These are phyloP conservation scores for Erythrophleum fordii DNA, from an alignment of 306 rosid genomes.

Conservation along the genomic window DNA sequence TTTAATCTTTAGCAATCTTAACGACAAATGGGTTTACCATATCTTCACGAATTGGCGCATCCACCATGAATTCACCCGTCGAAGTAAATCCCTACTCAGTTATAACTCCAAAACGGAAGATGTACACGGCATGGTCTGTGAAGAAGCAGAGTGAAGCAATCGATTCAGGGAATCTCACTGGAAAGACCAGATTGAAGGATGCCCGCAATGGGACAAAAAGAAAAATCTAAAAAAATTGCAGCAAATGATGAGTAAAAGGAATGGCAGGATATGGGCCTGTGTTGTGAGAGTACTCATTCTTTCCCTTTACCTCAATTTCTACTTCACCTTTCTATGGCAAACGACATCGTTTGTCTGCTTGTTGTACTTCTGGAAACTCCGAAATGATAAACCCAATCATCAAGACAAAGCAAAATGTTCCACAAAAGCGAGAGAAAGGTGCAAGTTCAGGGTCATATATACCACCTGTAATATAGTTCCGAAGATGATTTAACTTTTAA, in stretches of 20 bases:
- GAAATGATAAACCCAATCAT: conserved; percentile 54
- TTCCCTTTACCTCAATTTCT: conserved; percentile 39
- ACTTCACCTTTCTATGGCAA: conserved; percentile 46
- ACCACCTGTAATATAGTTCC: conserved; percentile 39
- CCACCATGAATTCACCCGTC: conserved; percentile 67
- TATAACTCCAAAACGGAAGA: conserved; percentile 31
- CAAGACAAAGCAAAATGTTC: conserved; percentile 36
- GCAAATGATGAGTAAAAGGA: conserved; percentile 37
- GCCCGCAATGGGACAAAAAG: conserved; percentile 62
- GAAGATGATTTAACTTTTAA: conserved; percentile 48
- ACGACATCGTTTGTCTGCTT: conserved; percentile 52
- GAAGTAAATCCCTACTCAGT: conserved; percentile 41
- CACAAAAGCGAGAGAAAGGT: conserved; percentile 27
- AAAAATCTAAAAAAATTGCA: conserved; percentile 30
- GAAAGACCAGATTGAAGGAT: conserved; percentile 43
- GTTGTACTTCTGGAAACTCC: conserved; percentile 61
- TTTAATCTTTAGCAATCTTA: conserved; percentile 29
- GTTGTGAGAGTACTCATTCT: conserved; percentile 31
- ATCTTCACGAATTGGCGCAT: conserved; percentile 51
- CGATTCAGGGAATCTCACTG: conserved; percentile 57
- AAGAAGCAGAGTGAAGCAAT: conserved; percentile 45
- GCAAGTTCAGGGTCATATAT: conserved; percentile 32
- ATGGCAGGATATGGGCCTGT: conserved; percentile 55
- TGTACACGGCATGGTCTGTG: conserved; percentile 28
- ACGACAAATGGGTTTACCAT: conserved; percentile 60